phyloP scores from a whole-genome alignment of 345 rosid genomes.

The Triadica sebifera region DNA sequence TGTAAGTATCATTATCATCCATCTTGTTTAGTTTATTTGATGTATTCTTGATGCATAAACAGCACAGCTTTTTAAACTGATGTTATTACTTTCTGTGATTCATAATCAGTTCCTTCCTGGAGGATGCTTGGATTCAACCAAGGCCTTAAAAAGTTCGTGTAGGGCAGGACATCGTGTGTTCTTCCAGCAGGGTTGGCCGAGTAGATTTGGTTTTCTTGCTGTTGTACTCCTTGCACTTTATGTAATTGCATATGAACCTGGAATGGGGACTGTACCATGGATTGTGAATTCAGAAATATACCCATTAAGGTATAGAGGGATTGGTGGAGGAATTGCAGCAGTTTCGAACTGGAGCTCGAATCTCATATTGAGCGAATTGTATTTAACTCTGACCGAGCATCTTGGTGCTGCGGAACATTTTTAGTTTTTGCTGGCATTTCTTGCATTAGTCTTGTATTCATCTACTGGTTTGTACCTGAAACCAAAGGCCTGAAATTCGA shows the following conservation, averaged over 20 bases:
- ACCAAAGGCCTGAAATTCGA: constrained; percentile 83
- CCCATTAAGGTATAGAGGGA: no score
- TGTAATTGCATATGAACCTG: constrained; percentile 68
- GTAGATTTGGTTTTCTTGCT: constrained; percentile 67
- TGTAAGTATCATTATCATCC: constrained; percentile 33
- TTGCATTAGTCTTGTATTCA: constrained; percentile 39
- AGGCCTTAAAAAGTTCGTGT: constrained; percentile 36
- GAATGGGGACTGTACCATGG: constrained; percentile 93
- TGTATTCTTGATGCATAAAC: no score
- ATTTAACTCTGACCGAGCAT: constrained; percentile 59
- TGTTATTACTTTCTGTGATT: not conserved
- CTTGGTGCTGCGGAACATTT: constrained; percentile 71
- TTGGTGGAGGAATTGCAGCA: constrained; percentile 88
- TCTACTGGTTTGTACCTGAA: constrained; percentile 74
- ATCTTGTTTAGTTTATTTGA: not conserved
- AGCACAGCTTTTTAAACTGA: not conserved
- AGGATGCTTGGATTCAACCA: constrained; percentile 56
- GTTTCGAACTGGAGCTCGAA: constrained; percentile 75
- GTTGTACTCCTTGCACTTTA: constrained; percentile 59
- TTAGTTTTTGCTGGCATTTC: constrained; percentile 66
- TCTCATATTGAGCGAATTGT: constrained; percentile 67
- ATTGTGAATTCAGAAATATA: constrained; percentile 93
- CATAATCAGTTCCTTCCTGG: constrained; percentile 54
- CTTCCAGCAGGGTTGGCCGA: constrained; percentile 75
- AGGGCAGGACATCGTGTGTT: constrained; percentile 40